A percentile compares a stretch with the other conserved stretches of the same genome.
phyloP scores from a whole-genome alignment of 208 protist genomes.

The Wallacemonas rigidus region DNA sequence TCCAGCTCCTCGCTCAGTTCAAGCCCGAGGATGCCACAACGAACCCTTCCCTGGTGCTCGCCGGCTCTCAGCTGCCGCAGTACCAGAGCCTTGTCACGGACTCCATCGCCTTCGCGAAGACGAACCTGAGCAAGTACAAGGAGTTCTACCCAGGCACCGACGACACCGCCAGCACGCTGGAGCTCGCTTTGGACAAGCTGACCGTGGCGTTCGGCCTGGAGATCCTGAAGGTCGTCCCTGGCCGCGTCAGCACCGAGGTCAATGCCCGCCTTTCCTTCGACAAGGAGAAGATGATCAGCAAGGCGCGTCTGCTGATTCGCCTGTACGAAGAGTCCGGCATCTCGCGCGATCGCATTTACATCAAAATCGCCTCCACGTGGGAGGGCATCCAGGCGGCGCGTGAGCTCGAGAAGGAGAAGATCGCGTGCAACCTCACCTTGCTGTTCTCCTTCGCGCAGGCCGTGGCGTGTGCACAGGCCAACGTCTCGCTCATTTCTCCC shows the following conservation, averaged over 20 bases:
- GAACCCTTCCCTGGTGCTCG: constrained; percentile 96
- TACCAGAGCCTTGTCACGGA: constrained; percentile 89
- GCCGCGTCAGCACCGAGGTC: constrained; percentile 97
- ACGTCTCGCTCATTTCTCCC: constrained; percentile 95
- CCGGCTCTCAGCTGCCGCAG: constrained; percentile 86
- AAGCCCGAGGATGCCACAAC: constrained; percentile 97
- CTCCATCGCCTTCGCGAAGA: constrained; percentile 92
- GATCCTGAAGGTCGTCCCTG: constrained; percentile 97
- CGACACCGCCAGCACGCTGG: constrained; percentile 51
- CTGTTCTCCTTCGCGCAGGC: constrained; percentile 96
- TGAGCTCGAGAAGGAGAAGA: constrained; percentile 94
- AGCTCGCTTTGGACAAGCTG: constrained; percentile 89
- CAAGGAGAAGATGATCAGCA: constrained; percentile 89
- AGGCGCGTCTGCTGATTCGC: constrained; percentile 92
- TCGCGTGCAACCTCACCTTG: constrained; percentile 98
- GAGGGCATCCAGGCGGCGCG: constrained; percentile 95
- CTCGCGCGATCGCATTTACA: constrained; percentile 90
- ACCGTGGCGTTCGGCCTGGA: constrained; percentile 96
- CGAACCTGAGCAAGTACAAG: constrained; percentile 49
- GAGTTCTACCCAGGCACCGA: constrained; percentile 36
- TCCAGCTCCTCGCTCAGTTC: constrained; percentile 93
- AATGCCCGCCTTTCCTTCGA: constrained; percentile 97
- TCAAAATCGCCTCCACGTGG: constrained; percentile 98
- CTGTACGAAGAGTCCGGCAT: constrained; percentile 96
- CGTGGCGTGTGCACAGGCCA: constrained; percentile 94